Base-by-base conservation (phyloP, 495 filamentous ascomycete genomes). In the Tuber umbilicatum region DNA sequence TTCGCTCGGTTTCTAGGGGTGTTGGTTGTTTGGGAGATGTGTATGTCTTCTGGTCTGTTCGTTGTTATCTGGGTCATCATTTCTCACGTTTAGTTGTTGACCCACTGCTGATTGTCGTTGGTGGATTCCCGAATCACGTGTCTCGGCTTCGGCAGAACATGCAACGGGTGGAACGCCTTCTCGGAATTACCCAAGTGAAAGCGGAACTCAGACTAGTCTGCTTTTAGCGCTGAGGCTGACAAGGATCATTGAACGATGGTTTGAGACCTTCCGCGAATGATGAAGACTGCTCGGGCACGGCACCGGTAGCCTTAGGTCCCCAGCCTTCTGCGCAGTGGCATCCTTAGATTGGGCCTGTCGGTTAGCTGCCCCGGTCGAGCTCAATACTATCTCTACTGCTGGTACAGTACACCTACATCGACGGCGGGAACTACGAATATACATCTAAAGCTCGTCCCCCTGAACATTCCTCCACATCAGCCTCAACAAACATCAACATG, bases 401-500 rank as follows among this genome's bases (percentile, higher is more conserved):
- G 27, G 60, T 21, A 31, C 2, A 69, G 17, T 31, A 21, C 39
- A 43, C 37, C 27, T 27, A 10, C 35, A 37, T 64, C 21, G 17
- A 37, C 41, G 7, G 7, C 17, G 35, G 41, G 39, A 35, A 35
- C 3, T 40, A 35, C 27, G 17, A 40, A 5, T 69, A 38, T 37
- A 45, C 68, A 17, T 55, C 55, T 64, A 6, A 27, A 3, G n/a
- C 41, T 23, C 64, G 37, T 70, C 43, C 50, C 14, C 39, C 39
- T 45, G 16, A 35, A 17, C 43, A 16, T 75, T 43, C 41, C 40
- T 37, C 35, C 45, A n/a, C 31, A 50, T 27, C 35, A 68, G 7
- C 38, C 10, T 40, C 42, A n/a, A 31, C 73, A 68, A 27, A 50
- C 47, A 76, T 6, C 35, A 73, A 39, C 16, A 80, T 75, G 73